phyloP scores from a whole-genome alignment of 148 eudicot genomes.

The Pouteria glomerata region DNA sequence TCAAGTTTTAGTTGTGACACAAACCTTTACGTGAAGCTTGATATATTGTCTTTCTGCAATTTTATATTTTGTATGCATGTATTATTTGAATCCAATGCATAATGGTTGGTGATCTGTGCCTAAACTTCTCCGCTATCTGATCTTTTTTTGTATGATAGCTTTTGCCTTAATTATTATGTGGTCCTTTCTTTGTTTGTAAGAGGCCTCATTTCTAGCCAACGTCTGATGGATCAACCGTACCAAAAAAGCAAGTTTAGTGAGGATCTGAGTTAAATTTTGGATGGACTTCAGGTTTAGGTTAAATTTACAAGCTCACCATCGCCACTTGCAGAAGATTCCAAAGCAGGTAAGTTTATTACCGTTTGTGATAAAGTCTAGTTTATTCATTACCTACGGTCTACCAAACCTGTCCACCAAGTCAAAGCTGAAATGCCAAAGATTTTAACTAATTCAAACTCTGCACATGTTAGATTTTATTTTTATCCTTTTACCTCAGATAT shows the following conservation, averaged over 20 bases:
- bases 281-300: slow-evolving; percentile 1
- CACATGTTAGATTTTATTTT: no score
- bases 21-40: background rate
- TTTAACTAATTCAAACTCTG: no score
- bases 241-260: background rate
- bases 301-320: background rate
- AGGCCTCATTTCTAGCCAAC: background rate
- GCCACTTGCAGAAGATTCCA: background rate
- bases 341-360: background rate
- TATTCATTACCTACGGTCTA: background rate
- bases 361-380: background rate
- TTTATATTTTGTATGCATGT: background rate
- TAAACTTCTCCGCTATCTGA: background rate
- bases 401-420: background rate
- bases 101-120: background rate
- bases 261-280: background rate
- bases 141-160: background rate
- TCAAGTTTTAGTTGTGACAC: no score
- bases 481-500: background rate
- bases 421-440: background rate
- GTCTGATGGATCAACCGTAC: slow-evolving; percentile 3
- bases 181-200: background rate
- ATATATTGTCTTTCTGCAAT: background rate
- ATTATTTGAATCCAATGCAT: slow-evolving; percentile 4
- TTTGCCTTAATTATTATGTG: no score